Conservation (phyloP, 352 stramenopile species). For the Pythium sp. region DNA sequence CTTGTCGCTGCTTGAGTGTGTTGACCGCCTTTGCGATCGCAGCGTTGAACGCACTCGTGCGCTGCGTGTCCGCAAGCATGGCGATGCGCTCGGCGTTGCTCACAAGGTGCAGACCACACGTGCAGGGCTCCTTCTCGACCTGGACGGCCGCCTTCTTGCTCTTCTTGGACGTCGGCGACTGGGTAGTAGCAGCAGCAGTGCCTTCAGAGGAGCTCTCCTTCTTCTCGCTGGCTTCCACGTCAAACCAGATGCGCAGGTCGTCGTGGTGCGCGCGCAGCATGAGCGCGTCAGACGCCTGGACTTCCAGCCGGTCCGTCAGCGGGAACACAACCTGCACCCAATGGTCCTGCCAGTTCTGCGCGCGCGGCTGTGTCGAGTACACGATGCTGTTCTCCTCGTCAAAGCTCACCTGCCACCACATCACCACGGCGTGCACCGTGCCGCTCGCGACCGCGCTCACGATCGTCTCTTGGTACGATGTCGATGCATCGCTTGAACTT, state of each 20-base stretch:
- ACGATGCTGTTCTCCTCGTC: constrained; percentile 41
- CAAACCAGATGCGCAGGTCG: constrained; percentile 80
- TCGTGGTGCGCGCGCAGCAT: constrained; percentile 61
- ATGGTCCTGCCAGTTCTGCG: constrained; percentile 83
- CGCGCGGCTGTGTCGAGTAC: constrained; percentile 64
- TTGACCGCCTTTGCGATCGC: constrained; percentile 39
- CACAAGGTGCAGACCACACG: constrained; percentile 72
- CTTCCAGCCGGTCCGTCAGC: constrained; percentile 30
- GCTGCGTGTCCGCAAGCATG: constrained; percentile 59
- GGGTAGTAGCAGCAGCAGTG: background rate
- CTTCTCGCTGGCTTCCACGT: constrained; percentile 30
- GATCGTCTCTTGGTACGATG: constrained; percentile 35
- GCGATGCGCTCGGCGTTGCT: constrained; percentile 77
- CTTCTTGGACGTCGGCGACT: constrained; percentile 30
- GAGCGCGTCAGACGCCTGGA: constrained; percentile 25
- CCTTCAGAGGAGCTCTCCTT: background rate
- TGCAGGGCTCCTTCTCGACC: constrained; percentile 56
- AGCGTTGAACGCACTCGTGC: constrained; percentile 32
- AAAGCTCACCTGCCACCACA: constrained; percentile 83
- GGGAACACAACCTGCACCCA: constrained; percentile 82
- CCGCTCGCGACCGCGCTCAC: constrained; percentile 35
- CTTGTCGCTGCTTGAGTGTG: constrained; percentile 4
- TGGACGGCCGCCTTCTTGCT: constrained; percentile 19
- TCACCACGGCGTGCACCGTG: constrained; percentile 61
- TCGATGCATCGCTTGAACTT: background rate